Conservation (phyloP, 2,329 filamentous ascomycete genomes). For the Setomelanomma holmii region DNA sequence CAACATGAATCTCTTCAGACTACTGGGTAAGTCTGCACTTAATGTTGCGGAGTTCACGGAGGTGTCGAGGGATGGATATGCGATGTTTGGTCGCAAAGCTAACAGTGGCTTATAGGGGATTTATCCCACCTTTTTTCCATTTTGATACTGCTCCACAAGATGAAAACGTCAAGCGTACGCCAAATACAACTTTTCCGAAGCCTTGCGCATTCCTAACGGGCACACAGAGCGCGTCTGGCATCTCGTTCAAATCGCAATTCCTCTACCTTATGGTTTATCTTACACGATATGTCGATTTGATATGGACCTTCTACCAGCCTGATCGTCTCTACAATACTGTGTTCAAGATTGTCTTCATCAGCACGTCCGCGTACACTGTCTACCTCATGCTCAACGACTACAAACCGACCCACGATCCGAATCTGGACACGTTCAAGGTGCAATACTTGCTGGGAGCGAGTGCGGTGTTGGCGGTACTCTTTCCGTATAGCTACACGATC, state of each 20-base stretch:
- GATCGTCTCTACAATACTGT: constrained; percentile 80
- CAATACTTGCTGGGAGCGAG: constrained; percentile 90
- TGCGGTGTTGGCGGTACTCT: constrained; percentile 77
- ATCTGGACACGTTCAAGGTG: constrained; percentile 95
- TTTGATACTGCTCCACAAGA: constrained; percentile 94
- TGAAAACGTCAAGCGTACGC: constrained; percentile 83
- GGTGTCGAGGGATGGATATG: background rate
- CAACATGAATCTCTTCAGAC: constrained; percentile 74
- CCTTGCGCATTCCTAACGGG: constrained; percentile 20
- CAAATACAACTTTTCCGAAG: background rate
- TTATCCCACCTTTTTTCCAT: constrained; percentile 95
- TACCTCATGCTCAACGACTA: constrained; percentile 98
- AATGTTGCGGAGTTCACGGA: background rate
- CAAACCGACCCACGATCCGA: constrained; percentile 96
- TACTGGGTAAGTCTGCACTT: constrained; percentile 62
- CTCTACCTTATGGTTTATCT: constrained; percentile 94
- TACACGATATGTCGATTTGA: constrained; percentile 89
- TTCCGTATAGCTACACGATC: constrained; percentile 83
- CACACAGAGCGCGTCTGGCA: constrained; percentile 86
- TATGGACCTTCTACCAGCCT: constrained; percentile 80
- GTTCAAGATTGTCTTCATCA: constrained; percentile 96
- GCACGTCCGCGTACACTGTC: constrained; percentile 88
- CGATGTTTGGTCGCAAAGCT: constrained; percentile 22
- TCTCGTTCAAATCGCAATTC: constrained; percentile 98
- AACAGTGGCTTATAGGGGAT: constrained; percentile 69